These are phyloP conservation scores for Tolypocladium sp. DNA, from an alignment of 2,329 filamentous ascomycete species.

Conservation along the genomic window DNA sequence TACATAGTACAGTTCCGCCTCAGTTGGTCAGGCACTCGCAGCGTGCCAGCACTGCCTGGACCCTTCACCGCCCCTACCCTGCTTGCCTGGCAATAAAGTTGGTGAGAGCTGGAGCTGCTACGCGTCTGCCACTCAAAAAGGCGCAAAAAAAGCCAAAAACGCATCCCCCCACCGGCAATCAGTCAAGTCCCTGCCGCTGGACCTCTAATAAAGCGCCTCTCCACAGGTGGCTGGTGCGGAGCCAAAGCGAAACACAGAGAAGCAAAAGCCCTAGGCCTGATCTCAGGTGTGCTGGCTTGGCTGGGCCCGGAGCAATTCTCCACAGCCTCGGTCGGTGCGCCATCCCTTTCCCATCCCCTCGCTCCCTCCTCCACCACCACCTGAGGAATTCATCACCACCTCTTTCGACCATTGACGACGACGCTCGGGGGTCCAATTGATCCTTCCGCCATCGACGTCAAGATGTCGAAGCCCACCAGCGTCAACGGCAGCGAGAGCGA, in stretches of 20 bases:
- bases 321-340: background rate
- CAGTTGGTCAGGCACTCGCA: too few relatives aligned
- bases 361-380: background rate
- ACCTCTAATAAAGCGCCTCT: too few relatives aligned
- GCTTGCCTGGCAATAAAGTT: too few relatives aligned
- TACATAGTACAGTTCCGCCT: too few relatives aligned
- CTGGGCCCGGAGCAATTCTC: background rate
- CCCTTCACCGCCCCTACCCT: too few relatives aligned
- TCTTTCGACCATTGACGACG: conserved; percentile 13
- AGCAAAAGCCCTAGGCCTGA: background rate
- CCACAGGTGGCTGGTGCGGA: background rate
- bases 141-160: too few relatives aligned
- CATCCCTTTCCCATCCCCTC: background rate
- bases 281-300: background rate
- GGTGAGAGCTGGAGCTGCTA: too few relatives aligned
- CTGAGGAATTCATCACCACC: background rate
- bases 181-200: too few relatives aligned
- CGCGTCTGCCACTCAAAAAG: too few relatives aligned
- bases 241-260: background rate
- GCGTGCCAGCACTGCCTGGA: too few relatives aligned
- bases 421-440: background rate
- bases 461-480: conserved; percentile 22
- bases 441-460: conserved; percentile 8
- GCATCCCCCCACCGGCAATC: too few relatives aligned
- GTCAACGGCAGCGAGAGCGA: conserved; percentile 24